Evolutionary conservation across 2,329 filamentous ascomycete genomes (phyloP).

Genomic region (Penicillium thymicola): DNA sequence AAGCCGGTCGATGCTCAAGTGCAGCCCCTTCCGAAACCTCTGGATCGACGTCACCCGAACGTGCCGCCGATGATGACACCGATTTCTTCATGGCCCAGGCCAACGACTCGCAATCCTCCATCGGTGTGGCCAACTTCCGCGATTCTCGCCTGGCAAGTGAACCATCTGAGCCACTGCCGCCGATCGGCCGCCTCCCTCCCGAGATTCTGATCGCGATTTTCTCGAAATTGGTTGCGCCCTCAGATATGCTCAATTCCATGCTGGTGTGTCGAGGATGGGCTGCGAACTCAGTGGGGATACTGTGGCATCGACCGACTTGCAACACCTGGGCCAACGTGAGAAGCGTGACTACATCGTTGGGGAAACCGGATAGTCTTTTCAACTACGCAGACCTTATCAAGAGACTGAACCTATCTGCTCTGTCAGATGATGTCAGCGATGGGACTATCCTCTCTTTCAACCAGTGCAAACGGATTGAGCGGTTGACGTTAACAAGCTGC

Average conservation of each 20-base stretch:
- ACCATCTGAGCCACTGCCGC: constrained; percentile 43
- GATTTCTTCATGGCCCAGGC: constrained; percentile 80
- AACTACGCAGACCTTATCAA: constrained; percentile 87
- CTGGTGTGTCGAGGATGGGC: constrained; percentile 94
- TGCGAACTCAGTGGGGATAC: constrained; percentile 81
- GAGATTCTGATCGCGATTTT: constrained; percentile 95
- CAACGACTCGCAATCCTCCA: constrained; percentile 90
- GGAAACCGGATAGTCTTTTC: constrained; percentile 73
- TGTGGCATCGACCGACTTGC: constrained; percentile 93
- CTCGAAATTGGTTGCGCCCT: constrained; percentile 70
- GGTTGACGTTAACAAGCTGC: constrained; percentile 89
- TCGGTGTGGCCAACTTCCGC: constrained; percentile 74
- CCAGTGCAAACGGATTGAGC: constrained; percentile 85
- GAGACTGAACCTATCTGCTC: constrained; percentile 79
- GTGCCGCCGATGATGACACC: constrained; percentile 78
- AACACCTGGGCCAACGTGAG: constrained; percentile 79
- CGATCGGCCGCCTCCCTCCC: constrained; percentile 80
- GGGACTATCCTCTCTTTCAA: constrained; percentile 80
- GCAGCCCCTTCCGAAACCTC: constrained; percentile 45
- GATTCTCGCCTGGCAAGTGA: constrained; percentile 66
- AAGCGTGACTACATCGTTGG: constrained; percentile 75
- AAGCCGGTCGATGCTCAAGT: constrained; percentile 37
- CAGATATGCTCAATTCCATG: constrained; percentile 84
- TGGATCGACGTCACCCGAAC: constrained; percentile 46
- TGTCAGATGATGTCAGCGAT: constrained; percentile 77